Evolutionary conservation across 208 protist species (phyloP).

Genomic region (Crithidia brevicula): DNA sequence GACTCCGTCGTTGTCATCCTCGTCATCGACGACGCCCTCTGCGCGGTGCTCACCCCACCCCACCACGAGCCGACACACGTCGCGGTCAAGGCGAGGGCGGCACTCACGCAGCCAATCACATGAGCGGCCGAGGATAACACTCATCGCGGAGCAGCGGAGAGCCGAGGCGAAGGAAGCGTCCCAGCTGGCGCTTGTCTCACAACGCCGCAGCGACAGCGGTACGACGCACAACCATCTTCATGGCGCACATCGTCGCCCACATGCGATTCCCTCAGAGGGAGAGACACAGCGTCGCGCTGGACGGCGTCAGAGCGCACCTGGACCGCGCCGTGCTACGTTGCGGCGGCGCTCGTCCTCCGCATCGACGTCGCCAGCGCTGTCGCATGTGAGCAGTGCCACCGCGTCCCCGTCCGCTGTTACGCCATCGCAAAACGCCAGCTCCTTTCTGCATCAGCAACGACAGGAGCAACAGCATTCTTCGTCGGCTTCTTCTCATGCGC

Average conservation of each 20-base stretch:
- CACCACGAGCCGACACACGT: no score
- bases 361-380: neutral
- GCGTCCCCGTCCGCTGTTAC: neutral
- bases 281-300: neutral
- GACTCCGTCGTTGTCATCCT: slow-evolving; percentile 3
- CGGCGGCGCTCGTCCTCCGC: slow-evolving; percentile 7
- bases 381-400: slow-evolving; percentile 8
- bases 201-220: neutral
- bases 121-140: neutral
- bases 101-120: neutral
- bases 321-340: slow-evolving; percentile 1
- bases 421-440: neutral
- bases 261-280: neutral
- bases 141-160: no score
- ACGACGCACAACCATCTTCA: neutral
- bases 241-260: neutral
- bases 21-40: neutral
- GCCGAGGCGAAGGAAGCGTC: neutral
- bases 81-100: neutral
- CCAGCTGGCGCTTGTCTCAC: neutral
- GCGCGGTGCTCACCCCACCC: no score
- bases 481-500: neutral
- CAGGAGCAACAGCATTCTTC: neutral
- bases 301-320: neutral
- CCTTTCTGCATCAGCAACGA: neutral